Evolutionary conservation across 2,329 filamentous ascomycete species (phyloP).

Genomic region (Myriangium duriaei): DNA sequence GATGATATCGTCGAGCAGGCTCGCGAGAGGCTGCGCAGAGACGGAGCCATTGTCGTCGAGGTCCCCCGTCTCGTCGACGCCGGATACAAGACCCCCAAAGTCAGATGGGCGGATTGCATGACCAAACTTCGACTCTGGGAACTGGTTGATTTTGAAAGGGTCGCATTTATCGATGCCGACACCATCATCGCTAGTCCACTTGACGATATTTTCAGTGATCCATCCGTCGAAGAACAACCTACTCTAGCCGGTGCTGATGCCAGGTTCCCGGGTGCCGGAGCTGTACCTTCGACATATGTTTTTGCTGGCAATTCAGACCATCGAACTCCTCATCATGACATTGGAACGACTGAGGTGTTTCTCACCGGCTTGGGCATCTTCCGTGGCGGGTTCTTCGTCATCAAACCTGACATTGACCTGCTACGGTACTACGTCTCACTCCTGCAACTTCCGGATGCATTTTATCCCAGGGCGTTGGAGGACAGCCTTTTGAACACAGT

Average conservation of each 20-base stretch:
- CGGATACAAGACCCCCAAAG: slow-evolving; percentile 19
- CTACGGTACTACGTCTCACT: slow-evolving; percentile 23
- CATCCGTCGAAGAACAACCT: slow-evolving; percentile 17
- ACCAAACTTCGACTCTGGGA: slow-evolving; percentile 29
- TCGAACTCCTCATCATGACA: slow-evolving; percentile 20
- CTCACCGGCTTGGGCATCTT: too few relatives aligned
- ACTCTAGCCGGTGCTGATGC: slow-evolving; percentile 15
- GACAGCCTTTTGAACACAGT: slow-evolving; percentile 27
- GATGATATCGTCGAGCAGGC: slow-evolving; percentile 16
- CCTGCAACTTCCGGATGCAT: slow-evolving; percentile 18
- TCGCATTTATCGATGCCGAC: slow-evolving; percentile 26
- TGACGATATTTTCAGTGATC: slow-evolving; percentile 24
- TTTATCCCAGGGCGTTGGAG: slow-evolving; percentile 22
- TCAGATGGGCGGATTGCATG: slow-evolving; percentile 25
- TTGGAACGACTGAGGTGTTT: slow-evolving; percentile 18
- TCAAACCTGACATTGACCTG: slow-evolving; percentile 18
- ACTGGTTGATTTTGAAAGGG: slow-evolving; percentile 25
- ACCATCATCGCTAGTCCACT: slow-evolving; percentile 19
- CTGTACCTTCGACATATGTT: slow-evolving; percentile 17
- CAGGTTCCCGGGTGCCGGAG: slow-evolving; percentile 2
- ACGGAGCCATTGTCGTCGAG: slow-evolving; percentile 19
- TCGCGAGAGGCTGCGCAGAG: slow-evolving; percentile 17
- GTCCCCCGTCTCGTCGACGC: slow-evolving; percentile 19
- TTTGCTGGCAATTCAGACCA: slow-evolving; percentile 22
- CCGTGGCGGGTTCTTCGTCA: slow-evolving; percentile 26